Evolutionary conservation across 257 asterid species (phyloP).

Genomic region (Salvia splendens): DNA sequence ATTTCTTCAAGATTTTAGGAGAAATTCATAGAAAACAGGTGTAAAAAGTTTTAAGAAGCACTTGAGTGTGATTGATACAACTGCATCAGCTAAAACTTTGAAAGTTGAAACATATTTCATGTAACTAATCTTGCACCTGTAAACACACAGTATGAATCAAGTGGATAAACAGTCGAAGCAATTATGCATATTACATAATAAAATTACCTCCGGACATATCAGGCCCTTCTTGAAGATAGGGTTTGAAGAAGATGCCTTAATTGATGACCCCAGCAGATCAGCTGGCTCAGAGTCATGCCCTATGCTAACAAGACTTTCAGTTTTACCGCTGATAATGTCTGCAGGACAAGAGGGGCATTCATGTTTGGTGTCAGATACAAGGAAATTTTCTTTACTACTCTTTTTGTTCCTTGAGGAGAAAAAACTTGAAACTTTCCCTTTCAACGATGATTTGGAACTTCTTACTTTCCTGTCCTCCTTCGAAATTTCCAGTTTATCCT

Average conservation of each 20-base stretch:
- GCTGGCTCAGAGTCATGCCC: conserved; percentile 38
- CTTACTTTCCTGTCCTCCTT: conserved; percentile 49
- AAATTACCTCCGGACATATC: conserved; percentile 57
- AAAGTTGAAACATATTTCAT: neutral
- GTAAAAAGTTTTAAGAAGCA: neutral
- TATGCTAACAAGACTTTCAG: conserved; percentile 32
- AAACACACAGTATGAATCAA: conserved; percentile 25
- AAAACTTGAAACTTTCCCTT: conserved; percentile 79
- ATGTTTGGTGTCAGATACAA: conserved; percentile 40
- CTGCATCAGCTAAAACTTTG: conserved; percentile 1
- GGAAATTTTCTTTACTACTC: conserved; percentile 49
- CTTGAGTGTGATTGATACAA: neutral
- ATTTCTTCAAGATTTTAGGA: neutral
- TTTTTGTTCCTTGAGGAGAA: conserved; percentile 77
- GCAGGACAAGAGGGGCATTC: conserved; percentile 39
- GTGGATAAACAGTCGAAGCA: conserved; percentile 10
- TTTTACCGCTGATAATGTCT: conserved; percentile 31
- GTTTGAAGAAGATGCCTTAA: conserved; percentile 39
- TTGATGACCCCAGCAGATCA: conserved; percentile 35
- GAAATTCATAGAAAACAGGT: conserved; percentile 16
- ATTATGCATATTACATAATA: neutral
- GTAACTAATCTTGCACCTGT: neutral
- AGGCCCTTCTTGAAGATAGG: conserved; percentile 40
- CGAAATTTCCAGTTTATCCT: conserved; percentile 39
- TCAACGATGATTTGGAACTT: conserved; percentile 64